A percentile compares a stretch with the other conserved stretches of the same genome.
Conservation (phyloP, 768 basidiomycete genomes). For the Suillus subaureus region DNA sequence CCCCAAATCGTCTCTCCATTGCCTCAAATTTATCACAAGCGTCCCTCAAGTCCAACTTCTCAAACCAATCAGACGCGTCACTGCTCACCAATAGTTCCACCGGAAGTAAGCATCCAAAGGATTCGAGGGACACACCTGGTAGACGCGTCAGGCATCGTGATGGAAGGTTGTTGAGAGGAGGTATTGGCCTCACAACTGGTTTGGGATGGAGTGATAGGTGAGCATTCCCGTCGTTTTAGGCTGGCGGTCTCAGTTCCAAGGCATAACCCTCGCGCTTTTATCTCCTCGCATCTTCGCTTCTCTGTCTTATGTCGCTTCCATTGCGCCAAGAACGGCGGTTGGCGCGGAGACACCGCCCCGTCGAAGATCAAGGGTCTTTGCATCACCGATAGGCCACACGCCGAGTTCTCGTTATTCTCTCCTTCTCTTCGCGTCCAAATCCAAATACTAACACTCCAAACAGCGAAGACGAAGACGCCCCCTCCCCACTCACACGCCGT, state of each 20-base stretch:
- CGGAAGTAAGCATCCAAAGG: conserved; percentile 42
- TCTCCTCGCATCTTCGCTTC: conserved; percentile 5
- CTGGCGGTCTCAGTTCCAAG: neutral
- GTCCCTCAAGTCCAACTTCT: conserved; percentile 27
- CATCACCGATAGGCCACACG: neutral
- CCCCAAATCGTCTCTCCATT: conserved; percentile 28
- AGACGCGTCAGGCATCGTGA: conserved; percentile 65
- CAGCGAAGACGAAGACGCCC: conserved; percentile 76
- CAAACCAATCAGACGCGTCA: conserved; percentile 15
- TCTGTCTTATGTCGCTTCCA: conserved; percentile 11
- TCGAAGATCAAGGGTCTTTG: neutral
- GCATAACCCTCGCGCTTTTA: neutral
- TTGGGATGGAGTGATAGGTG: conserved; percentile 78
- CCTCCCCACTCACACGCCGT: conserved; percentile 64
- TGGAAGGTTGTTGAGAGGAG: conserved; percentile 56
- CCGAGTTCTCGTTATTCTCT: neutral
- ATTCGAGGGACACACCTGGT: conserved; percentile 57
- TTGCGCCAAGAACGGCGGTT: neutral
- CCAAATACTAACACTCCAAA: conserved; percentile 8
- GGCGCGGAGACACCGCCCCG: neutral
- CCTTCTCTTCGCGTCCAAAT: neutral
- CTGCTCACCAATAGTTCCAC: conserved; percentile 23
- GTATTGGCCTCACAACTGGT: conserved; percentile 71
- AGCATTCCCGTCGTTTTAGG: conserved; percentile 14
- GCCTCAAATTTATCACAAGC: conserved; percentile 24